Percentiles rank a stretch among this genome's conserved stretches.
Evolutionary conservation across 805 yeast species (phyloP).

Genomic region (Spathaspora boniae): DNA sequence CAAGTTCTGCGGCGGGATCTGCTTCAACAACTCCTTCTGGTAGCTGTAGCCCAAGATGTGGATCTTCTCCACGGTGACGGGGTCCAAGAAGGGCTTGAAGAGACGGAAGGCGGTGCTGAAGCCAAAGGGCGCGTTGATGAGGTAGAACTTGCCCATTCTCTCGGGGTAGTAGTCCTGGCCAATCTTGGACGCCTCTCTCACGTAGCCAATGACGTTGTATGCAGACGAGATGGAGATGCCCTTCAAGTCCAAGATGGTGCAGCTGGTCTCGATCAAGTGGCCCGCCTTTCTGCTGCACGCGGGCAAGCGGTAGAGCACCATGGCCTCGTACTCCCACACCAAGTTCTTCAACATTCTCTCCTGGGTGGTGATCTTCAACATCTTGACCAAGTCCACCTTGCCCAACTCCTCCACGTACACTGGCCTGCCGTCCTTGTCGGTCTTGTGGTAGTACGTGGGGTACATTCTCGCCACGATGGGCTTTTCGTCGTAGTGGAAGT

Average conservation of each 20-base stretch:
- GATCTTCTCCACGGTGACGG: slow-evolving; percentile 94
- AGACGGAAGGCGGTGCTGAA: slow-evolving; percentile 89
- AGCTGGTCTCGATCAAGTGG: slow-evolving; percentile 84
- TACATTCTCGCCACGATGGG: slow-evolving; percentile 82
- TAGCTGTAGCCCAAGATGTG: slow-evolving; percentile 80
- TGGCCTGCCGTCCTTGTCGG: slow-evolving; percentile 96
- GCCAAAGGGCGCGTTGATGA: slow-evolving; percentile 96
- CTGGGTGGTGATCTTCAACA: slow-evolving; percentile 90
- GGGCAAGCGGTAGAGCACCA: slow-evolving; percentile 78
- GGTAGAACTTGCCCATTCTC: slow-evolving; percentile 97
- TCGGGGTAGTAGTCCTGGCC: slow-evolving; percentile 98
- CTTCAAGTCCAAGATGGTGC: slow-evolving; percentile 92
- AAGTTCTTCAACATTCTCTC: slow-evolving; percentile 94
- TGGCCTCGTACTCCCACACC: slow-evolving; percentile 97
- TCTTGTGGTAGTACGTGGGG: slow-evolving; percentile 97
- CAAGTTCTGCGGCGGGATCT: slow-evolving; percentile 89
- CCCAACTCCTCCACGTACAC: slow-evolving; percentile 94
- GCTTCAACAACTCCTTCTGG: slow-evolving; percentile 79
- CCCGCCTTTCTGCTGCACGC: slow-evolving; percentile 88
- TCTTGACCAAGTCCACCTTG: slow-evolving; percentile 79
- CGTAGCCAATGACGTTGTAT: slow-evolving; percentile 80
- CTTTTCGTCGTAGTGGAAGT: slow-evolving; percentile 92
- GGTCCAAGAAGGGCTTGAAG: slow-evolving; percentile 93
- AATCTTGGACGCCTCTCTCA: slow-evolving; percentile 86
- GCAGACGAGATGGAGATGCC: slow-evolving; percentile 87